Evolutionary conservation across 2,329 filamentous ascomycete species (phyloP), one percentile per base, ranked within the genome.

Genomic region (Alternaria panax): DNA sequence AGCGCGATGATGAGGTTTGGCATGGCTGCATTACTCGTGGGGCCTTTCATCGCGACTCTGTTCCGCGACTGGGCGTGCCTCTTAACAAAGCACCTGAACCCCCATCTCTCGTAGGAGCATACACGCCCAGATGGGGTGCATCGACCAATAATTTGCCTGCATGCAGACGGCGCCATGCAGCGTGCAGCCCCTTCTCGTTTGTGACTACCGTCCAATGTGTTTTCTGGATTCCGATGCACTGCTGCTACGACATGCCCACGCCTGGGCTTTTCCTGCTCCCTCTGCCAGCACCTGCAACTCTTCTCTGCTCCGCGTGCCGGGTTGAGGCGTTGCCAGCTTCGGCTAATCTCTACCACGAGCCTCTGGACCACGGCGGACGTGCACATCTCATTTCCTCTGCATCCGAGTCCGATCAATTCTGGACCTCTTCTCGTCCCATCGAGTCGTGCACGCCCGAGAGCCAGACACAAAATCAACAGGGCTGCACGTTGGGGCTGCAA

Each of bases 261-360:
- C 22, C 42, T 28, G 48, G 38, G 59, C 59, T 20, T 55, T 56
- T 43, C 54, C 41, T 41, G 51, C 56, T 60, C 52, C 56, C 57
- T 43, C 51, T 51, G 45, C 38, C 57, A 46, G 46, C 30, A 41
- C 48, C 36, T 54, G 36, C 38, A 43, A 22, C 54, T 34, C 51
- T n/a, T 60, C 42, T 55, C 30, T 64, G 54, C 61, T 62, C 59
- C 59, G 61, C 57, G 53, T 55, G 55, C 61, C 52, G 57, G 56
- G 59, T 60, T 60, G 60, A 65, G 60, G 58, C 65, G 57, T 63
- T 51, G 45, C 34, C 54, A 61, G 52, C 62, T 59, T 66, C 64
- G 64, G 62, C 60, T 62, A 63, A 62, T 62, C 40, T 45, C 40
- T 45, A 53, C 62, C 59, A 59, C 54, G 47, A 60, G 18, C 46